phyloP scores from a whole-genome alignment of 192 early-diverging fungal species.

The Backusella circina region DNA sequence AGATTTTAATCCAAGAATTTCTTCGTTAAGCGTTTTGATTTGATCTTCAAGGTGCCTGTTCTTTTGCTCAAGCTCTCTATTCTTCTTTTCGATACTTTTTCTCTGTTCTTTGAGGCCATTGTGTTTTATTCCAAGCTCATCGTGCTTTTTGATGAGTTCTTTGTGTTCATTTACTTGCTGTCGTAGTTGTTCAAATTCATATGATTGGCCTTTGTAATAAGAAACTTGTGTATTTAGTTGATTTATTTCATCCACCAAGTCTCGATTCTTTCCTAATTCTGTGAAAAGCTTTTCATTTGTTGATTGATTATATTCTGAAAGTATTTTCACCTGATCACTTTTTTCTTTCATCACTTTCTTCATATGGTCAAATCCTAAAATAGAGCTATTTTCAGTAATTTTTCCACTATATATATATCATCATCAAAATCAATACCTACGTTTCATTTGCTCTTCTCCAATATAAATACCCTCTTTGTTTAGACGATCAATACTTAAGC shows the following conservation, averaged over 20 bases:
- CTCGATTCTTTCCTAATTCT: neutral
- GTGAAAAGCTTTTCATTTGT: neutral
- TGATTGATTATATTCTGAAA: neutral
- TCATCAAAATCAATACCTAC: neutral
- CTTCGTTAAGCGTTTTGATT: too few species aligned
- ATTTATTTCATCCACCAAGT: neutral
- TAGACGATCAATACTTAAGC: neutral
- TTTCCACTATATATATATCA: neutral
- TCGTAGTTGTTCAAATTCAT: neutral
- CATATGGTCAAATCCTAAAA: neutral
- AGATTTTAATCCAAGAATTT: too few species aligned
- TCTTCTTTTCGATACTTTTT: neutral
- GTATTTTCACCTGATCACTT: neutral
- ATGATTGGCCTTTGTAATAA: neutral
- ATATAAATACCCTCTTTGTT: neutral
- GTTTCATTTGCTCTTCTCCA: neutral
- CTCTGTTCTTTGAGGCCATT: too few species aligned
- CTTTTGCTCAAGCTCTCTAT: neutral
- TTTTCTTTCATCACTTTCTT: neutral
- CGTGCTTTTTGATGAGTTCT: neutral
- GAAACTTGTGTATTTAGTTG: neutral
- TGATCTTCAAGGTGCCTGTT: too few species aligned
- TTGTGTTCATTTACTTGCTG: neutral
- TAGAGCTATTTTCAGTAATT: neutral
- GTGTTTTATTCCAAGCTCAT: too few species aligned